Evolutionary conservation across 2,329 filamentous ascomycete genomes (phyloP), one percentile per base, ranked within the genome.

Genomic region (Talaromyces funiculosus): DNA sequence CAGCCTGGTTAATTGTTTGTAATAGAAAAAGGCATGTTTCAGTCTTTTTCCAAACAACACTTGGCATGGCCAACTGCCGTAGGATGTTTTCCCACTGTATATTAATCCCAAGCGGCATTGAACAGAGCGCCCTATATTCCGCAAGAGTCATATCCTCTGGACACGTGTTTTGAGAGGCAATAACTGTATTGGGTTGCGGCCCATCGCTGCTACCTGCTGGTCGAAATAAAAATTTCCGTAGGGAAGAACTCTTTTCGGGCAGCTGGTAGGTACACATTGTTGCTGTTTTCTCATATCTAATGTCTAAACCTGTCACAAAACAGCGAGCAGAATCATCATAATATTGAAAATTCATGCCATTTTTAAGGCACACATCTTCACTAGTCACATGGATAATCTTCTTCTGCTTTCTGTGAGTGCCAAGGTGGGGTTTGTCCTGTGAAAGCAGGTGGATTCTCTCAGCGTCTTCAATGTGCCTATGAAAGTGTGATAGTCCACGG

Each of bases 321-420:
- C 59, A 62, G 4, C 56, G 49, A 3, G 37, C 10, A 0, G 9
- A 42, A 3, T 57, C 59, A 56, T 77, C 72, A 49, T 66, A 69
- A 69, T 71, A 68, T 40, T 56, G 16, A 9, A 80, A 64, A 0
- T 60, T 37, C 10, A 84, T 62, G 0, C 76, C 81, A 57, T 83
- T 84, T 0, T 73, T 62, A 0, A 82, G 64, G 55, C 79, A 81
- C 0, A 85, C 68, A 8, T 75, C 67, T 0, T 69, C 45, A 3
- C 77, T 62, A 7, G 56, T 59, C 6, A 66, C 58, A 54, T 63
- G n/a, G 20, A 65, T 57, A n/a, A 69, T 67, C 0, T 14, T 2
- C 57, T 68, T 66, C 0, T 54, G 7, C 1, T 53, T 62, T 6
- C 75, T 71, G 51, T 81, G 77, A 0, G 76, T 77, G 0, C 38